Base-by-base conservation (phyloP, 192 early-diverging fungal genomes). In the Coemansia sp. region DNA sequence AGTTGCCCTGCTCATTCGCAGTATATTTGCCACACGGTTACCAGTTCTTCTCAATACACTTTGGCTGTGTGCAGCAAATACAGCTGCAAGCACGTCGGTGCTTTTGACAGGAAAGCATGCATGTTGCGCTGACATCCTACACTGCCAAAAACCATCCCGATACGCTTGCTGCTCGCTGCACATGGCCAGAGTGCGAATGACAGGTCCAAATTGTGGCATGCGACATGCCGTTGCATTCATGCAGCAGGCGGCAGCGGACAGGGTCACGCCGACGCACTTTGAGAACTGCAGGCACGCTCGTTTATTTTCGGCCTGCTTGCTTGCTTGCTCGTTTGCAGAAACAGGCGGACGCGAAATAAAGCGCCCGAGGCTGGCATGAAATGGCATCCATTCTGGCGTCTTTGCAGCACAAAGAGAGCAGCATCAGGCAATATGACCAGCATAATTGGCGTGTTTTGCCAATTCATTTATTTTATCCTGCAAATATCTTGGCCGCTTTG, bases 181-280 rank as follows among this genome's bases (percentile, higher is more conserved):
- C 16, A 35, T 14, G 16, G 33, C 3, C 40, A 43, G n/a, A 43
- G 40, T 43, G 40, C 40, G 40, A 43, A 43, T 43, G 40, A 16
- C 40, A 19, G n/a, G n/a, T 5, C 40, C 40, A 51, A 42, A 54
- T 51, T 62, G 60, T 62, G 42, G 31, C 42, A 62, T 62, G 50
- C 51, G 38, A 43, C 50, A 53, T 51, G 50, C 25, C 29, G 30
- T 42, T 62, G 60, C 50, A 52, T 62, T 31, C 49, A 62, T 25
- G 59, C 49, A 29, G 49, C 48, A 28, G 49, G 22, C 24, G 30
- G 40, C 40, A 43, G 40, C 40, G 40, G 18, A 19, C 40, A 43
- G n/a, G 40, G 40, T 43, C 40, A 43, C 18, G 40, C 40, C 40
- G 18, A 43, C 40, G 40, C 40, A 43, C 18, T 43, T 43, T 43